Conservation (phyloP, 495 filamentous ascomycete genomes). For the Podospora pseudocomata region DNA sequence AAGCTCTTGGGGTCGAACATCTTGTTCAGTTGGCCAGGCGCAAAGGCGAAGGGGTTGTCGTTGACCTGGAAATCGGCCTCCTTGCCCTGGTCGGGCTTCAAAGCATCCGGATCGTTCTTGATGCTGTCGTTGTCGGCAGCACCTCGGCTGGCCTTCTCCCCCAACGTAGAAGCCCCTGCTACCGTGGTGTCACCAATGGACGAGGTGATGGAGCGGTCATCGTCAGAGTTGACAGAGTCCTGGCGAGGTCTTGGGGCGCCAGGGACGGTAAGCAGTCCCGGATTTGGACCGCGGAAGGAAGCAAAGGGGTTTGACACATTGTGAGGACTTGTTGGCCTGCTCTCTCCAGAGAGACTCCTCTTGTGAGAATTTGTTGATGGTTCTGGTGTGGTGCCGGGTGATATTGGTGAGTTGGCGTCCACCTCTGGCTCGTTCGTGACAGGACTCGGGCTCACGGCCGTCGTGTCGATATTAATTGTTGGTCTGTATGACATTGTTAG, state of each 20-base stretch:
- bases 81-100: conserved; percentile 63
- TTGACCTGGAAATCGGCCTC: conserved; percentile 61
- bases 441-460: conserved; percentile 52
- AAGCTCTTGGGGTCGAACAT: conserved; percentile 72
- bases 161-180: conserved; percentile 34
- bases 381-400: conserved; percentile 40
- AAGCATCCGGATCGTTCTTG: conserved; percentile 50
- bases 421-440: conserved; percentile 19
- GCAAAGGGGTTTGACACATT: conserved; percentile 72
- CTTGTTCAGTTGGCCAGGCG: conserved; percentile 67
- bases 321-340: conserved; percentile 82
- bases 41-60: conserved; percentile 69
- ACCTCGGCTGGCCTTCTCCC: conserved; percentile 36
- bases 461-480: conserved; percentile 74
- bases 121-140: conserved; percentile 44
- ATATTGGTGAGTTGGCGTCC: conserved; percentile 40
- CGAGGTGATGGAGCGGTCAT: conserved; percentile 42
- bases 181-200: conserved; percentile 42
- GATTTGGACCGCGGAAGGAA: conserved; percentile 40
- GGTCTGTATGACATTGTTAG: conserved; percentile 41
- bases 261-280: conserved; percentile 49
- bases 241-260: conserved; percentile 48
- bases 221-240: conserved; percentile 54
- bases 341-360: conserved; percentile 49
- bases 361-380: conserved; percentile 45